Conservation (phyloP, 306 rosid genomes). For the Cyamopsis tetragonoloba region DNA sequence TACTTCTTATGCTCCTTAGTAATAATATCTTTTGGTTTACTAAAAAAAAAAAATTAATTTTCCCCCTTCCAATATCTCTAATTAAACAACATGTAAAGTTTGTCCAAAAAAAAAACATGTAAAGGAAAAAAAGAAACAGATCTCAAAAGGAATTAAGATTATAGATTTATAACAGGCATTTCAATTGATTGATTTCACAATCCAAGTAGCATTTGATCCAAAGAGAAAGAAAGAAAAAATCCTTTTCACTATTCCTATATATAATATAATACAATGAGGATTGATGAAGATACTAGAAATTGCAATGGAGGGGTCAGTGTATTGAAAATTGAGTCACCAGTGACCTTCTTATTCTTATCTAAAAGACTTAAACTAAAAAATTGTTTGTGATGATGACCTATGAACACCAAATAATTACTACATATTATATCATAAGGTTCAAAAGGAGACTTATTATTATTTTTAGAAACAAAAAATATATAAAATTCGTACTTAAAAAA, state of each 20-base stretch:
- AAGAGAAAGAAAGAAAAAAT: no score
- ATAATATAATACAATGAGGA: background rate
- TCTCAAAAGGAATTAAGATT: no score
- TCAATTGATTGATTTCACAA: background rate
- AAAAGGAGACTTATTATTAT: background rate
- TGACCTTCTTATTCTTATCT: background rate
- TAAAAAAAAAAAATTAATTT: no score
- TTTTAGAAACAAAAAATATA: background rate
- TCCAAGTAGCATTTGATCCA: background rate
- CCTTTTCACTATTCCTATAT: no score
- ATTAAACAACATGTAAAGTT: no score
- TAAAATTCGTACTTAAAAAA: background rate
- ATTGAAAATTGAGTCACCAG: background rate
- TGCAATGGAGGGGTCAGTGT: background rate
- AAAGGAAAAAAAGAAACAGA: no score
- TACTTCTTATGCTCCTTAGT: no score
- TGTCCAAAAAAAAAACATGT: no score
- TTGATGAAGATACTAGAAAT: background rate
- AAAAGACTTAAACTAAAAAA: background rate
- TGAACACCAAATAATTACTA: conserved; percentile 6
- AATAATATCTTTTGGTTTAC: no score
- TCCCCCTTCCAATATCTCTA: no score
- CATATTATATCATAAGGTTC: background rate
- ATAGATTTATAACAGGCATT: no score
- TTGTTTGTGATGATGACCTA: background rate